A percentile compares a stretch with the other conserved stretches of the same genome.
These are phyloP conservation scores for Alternaria brassicicola DNA, from an alignment of 2,329 filamentous ascomycete genomes.

Conservation along the genomic window DNA sequence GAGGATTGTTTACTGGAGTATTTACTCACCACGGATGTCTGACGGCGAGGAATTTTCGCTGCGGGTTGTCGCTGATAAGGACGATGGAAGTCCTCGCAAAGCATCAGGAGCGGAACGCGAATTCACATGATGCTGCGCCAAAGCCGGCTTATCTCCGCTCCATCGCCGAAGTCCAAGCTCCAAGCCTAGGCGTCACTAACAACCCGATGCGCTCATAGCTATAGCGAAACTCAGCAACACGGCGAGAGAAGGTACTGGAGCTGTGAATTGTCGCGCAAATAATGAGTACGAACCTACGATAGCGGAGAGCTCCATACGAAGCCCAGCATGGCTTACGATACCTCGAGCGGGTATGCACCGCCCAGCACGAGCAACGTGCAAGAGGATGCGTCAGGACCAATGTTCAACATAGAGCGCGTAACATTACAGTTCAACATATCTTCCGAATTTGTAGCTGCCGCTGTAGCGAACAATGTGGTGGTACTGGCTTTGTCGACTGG, in stretches of 20 bases:
- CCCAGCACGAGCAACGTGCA: constrained; percentile 68
- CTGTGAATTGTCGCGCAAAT: constrained; percentile 13
- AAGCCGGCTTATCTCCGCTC: constrained; percentile 13
- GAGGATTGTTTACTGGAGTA: background rate
- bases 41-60: background rate
- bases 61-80: background rate
- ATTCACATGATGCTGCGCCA: constrained; percentile 4
- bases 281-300: constrained; percentile 22
- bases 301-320: constrained; percentile 14
- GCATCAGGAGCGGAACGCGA: background rate
- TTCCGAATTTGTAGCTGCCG: constrained; percentile 93
- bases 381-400: constrained; percentile 71
- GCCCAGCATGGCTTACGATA: constrained; percentile 69
- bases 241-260: constrained; percentile 3
- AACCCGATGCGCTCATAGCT: constrained; percentile 7
- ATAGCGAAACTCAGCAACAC: constrained; percentile 5
- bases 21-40: background rate
- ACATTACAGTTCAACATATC: constrained; percentile 93
- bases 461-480: constrained; percentile 96
- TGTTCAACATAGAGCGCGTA: constrained; percentile 93
- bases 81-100: background rate
- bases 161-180: constrained; percentile 15
- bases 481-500: constrained; percentile 90
- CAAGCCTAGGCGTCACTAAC: constrained; percentile 9
- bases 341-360: constrained; percentile 73